Base-by-base conservation (phyloP, 805 yeast genomes). In the Zygosaccharomyces siamensis region DNA sequence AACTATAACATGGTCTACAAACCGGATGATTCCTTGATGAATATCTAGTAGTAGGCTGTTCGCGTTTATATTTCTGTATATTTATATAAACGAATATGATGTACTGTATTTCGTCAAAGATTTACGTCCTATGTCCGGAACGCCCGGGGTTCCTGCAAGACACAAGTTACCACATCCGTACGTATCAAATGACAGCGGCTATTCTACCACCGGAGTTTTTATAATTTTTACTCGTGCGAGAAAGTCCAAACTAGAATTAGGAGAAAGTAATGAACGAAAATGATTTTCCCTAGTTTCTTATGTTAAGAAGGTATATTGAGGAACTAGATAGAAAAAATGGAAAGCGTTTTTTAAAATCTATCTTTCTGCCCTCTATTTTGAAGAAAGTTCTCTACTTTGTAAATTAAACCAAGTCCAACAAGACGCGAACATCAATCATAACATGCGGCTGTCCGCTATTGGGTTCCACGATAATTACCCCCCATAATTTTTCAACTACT, bases 1-100 rank as follows among this genome's bases (percentile, higher is more conserved):
- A 79, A 84, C 59, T 86, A 85, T 69, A 79, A 84, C 58, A 67
- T 84, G 48, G 80, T 85, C 2, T 83, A 74, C 62, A 73, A 72
- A 58, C 89, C 90, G 2, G 78, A 75, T 30, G 82, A 76, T 53
- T 59, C 77, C 3, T 52, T 76, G 36, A 61, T 72, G 50, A 51
- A 39, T 18, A 50, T 59, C 10, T 33, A 50, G 30, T 48, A 16
- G 30, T 7, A n/a, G 12, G 23, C n/a, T 45, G 12, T 14, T 10
- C 39, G 12, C 23, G n/a, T 26, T 21, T 38, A 21, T 20, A 20
- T 3, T 7, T 21, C 21, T 26, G 38, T 7, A 14, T 30, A 14
- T 33, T 5, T 33, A 18, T 33, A 33, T 33, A 20, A 7, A 26
- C 2, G 10, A 10, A 26, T 26, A 26, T 26, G 20, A 18, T 18